Evolutionary conservation across 176 grass and related monocot species (phyloP).

Genomic region (Saccharum spontaneum): DNA sequence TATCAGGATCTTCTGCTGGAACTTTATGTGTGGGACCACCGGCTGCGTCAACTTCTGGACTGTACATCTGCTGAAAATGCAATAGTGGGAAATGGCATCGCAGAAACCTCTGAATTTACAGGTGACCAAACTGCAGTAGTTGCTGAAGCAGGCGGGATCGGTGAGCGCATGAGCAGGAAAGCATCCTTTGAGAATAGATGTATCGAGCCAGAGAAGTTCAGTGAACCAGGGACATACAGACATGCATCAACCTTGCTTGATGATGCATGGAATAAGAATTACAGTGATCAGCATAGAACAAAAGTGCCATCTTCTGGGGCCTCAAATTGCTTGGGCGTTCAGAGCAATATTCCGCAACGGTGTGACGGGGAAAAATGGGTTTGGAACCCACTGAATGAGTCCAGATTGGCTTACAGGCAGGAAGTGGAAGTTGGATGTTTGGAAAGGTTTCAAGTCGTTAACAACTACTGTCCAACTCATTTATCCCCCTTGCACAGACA

Average conservation of each 20-base stretch:
- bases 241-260: conserved; percentile 16
- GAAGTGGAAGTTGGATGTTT: conserved; percentile 45
- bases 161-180: not conserved
- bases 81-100: conserved; percentile 14
- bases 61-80: conserved; percentile 29
- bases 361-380: conserved; percentile 43
- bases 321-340: conserved; percentile 11
- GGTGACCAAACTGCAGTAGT: conserved; percentile 18
- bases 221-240: not conserved
- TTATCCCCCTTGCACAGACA: conserved; percentile 35
- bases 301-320: conserved; percentile 1
- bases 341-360: conserved; percentile 3
- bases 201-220: not conserved
- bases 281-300: conserved; percentile 5
- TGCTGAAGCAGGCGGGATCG: not conserved
- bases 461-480: conserved; percentile 50
- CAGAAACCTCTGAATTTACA: conserved; percentile 31
- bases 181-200: conserved; percentile 12
- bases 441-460: conserved; percentile 63
- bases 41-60: conserved; percentile 53
- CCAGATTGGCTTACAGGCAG: conserved; percentile 44
- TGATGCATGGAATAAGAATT: not conserved
- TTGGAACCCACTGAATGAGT: conserved; percentile 50
- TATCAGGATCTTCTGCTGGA: conserved; percentile 68
- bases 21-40: conserved; percentile 63